Evolutionary conservation across 495 filamentous ascomycete genomes (phyloP), one percentile per base, ranked within the genome.

Genomic region (Lichenothelia convexa): DNA sequence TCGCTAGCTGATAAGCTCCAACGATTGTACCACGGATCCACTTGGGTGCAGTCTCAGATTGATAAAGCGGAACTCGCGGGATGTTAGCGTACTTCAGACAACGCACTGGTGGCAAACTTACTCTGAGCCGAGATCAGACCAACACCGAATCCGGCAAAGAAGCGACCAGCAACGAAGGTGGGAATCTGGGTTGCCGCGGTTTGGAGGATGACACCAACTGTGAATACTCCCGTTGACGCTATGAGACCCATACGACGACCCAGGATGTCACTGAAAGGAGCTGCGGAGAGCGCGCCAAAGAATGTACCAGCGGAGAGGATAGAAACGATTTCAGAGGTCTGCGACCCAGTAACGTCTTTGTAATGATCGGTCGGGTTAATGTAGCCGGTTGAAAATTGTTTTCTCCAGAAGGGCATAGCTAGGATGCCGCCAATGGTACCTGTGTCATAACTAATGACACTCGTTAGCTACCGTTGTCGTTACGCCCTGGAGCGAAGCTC

Each of bases 401-500:
- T 43, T 30, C 71, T 67, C 65, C 84, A 94, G 42, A 71, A 74
- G 22, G 60, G 53, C 82, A 91, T 91, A 32, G 77, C 80, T 6
- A 89, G 56, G 47, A 93, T 85, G 50, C 84, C 84, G 41, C 68
- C 72, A 56, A 93, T 93, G 19, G 80, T 89, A 35, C 83, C 83
- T 6, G 83, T 91, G 46, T 89, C 80, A 65, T 82, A 84, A 48
- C 76, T 79, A 38, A 15, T 6, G 20, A n/a, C n/a, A n/a, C n/a
- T n/a, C 12, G 16, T 39, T 3, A 35, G 19, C 5, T 23, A 35
- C 15, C 12, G 7, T 6, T 5, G 4, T 16, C 3, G n/a, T 7
- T 21, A 34, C 21, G 19, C 2, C 21, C 16, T 39, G 35, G 36
- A 37, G 7, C 32, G 11, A 15, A 12, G 7, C 30, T 34, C 27